Evolutionary conservation across 352 stramenopile genomes (phyloP), one percentile per base, ranked within the genome.

Genomic region (Aphanomyces astaci): DNA sequence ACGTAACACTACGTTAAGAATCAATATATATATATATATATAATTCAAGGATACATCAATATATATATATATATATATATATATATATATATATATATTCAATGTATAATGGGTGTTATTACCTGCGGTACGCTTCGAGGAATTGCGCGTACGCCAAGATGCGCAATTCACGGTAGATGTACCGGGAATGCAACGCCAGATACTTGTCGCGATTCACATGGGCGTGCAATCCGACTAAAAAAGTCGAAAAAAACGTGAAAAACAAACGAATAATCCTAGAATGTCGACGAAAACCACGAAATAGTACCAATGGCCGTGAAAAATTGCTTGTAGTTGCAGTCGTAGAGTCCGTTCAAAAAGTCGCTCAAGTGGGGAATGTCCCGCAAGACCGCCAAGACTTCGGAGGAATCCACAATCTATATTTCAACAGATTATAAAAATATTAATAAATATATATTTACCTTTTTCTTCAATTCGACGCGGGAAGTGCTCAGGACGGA

Each of bases 81-180:
- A n/a, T n/a, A n/a, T n/a, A n/a, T n/a, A n/a, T n/a, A n/a, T n/a
- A n/a, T n/a, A n/a, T n/a, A n/a, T n/a, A n/a, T n/a, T n/a, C n/a
- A n/a, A n/a, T n/a, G n/a, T n/a, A n/a, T n/a, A 43, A 10, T 49
- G 22, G 19, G 3, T 4, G 10, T 2, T 51, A 33, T 19, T 64
- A 66, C 40, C 62, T 62, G 71, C 84, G 84, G 78, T 99, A 99
- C 2, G 96, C 95, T 73, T 99, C 95, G 59, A 99, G 84, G 81
- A 99, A 99, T 78, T 99, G 96, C 62, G 90, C 84, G 77, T 99
- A 99, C 15, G 91, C 97, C 15, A 98, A 75, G 56, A 99, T 93
- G 63, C 98, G 95, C 56, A 99, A 76, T 80, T 99, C 97, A 59
- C 96, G 88, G 73, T 99, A 94, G 68, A 98, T 80, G 77, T 94